These are phyloP conservation scores for Fusarium citri DNA, from an alignment of 2,329 filamentous ascomycete genomes.

Conservation along the genomic window DNA sequence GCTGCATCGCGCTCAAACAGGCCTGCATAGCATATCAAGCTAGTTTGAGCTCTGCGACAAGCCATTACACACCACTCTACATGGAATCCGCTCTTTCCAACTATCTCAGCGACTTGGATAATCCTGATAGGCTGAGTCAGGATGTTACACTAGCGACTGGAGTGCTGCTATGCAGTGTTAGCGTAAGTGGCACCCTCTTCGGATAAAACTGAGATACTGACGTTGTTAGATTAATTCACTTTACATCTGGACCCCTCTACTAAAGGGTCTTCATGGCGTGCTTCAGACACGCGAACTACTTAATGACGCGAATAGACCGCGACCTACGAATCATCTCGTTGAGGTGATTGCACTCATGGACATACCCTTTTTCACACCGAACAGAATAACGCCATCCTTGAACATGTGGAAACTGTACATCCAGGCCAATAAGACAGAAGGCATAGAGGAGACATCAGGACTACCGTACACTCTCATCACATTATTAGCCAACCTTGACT, in stretches of 20 bases:
- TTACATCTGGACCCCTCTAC: neutral
- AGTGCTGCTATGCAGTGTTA: neutral
- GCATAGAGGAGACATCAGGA: neutral
- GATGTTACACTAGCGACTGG: constrained; percentile 1
- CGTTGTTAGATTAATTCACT: neutral
- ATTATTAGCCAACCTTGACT: neutral
- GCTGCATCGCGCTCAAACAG: neutral
- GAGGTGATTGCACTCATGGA: neutral
- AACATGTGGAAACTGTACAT: neutral
- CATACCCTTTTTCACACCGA: neutral
- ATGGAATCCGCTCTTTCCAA: neutral
- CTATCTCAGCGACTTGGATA: neutral
- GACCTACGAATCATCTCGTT: neutral
- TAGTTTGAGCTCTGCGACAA: neutral
- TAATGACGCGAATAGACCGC: neutral
- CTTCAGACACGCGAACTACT: neutral
- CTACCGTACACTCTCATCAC: neutral
- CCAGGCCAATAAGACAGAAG: neutral
- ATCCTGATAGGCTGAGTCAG: neutral
- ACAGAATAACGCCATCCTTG: neutral
- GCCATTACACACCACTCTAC: neutral
- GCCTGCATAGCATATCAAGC: neutral
- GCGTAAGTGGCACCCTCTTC: neutral
- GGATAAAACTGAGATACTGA: neutral
- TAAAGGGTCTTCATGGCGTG: neutral